phyloP scores from a whole-genome alignment of 176 grass and related monocot genomes.

The Cocos nucifera region DNA sequence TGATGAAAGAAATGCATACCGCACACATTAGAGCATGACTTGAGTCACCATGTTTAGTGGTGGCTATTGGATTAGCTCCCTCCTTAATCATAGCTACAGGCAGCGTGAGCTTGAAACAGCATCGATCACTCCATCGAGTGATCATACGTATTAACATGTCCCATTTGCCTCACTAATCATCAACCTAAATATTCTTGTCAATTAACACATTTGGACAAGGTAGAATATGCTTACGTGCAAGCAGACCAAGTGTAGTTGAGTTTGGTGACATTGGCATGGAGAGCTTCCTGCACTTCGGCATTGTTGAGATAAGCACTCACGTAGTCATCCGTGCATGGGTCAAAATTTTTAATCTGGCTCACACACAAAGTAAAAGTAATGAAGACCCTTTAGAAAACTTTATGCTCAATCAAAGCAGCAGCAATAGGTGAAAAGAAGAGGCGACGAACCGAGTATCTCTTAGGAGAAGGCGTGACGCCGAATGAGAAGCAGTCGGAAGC shows the following conservation, averaged over 20 bases:
- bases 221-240: slow-evolving; percentile 44
- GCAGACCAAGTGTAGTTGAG: slow-evolving; percentile 53
- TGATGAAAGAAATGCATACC: too few species aligned
- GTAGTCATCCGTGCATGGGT: slow-evolving; percentile 76
- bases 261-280: slow-evolving; percentile 77
- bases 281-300: slow-evolving; percentile 54
- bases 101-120: too few species aligned
- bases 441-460: slow-evolving; percentile 42
- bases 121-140: too few species aligned
- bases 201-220: too few species aligned
- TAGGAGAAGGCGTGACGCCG: slow-evolving; percentile 26
- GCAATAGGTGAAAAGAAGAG: not conserved
- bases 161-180: too few species aligned
- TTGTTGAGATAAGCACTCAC: slow-evolving; percentile 73
- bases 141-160: too few species aligned
- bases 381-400: too few species aligned
- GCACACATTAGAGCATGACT: too few species aligned
- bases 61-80: too few species aligned
- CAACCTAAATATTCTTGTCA: too few species aligned
- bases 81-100: too few species aligned
- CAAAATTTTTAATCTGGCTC: slow-evolving; percentile 60
- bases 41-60: too few species aligned
- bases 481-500: slow-evolving; percentile 38
- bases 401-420: not conserved
- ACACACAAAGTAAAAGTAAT: not conserved